Evolutionary conservation across 179 eudicot species (phyloP).

Genomic region (Drosera spatulata): DNA sequence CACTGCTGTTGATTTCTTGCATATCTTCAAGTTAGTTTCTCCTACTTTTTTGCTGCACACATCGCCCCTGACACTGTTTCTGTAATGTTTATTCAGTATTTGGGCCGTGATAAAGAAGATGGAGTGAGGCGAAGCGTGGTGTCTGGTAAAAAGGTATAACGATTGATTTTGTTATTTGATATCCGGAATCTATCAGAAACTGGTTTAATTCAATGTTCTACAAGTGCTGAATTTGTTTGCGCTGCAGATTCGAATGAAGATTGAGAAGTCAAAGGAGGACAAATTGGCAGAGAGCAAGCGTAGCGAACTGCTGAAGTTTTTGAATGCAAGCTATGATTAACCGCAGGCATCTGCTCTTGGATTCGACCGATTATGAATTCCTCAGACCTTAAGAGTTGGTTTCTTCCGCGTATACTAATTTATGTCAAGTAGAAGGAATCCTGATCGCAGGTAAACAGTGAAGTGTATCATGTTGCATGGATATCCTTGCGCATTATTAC

Average conservation of each 20-base stretch:
- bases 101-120: slow-evolving; percentile 72
- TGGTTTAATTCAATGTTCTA: background rate
- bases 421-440: too few relatives aligned
- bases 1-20: background rate
- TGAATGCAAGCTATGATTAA: slow-evolving; percentile 86
- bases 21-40: background rate
- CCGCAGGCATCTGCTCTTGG: background rate
- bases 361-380: background rate
- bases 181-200: background rate
- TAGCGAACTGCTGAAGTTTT: slow-evolving; percentile 67
- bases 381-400: too few relatives aligned
- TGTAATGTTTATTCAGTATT: slow-evolving; percentile 33
- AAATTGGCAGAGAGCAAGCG: slow-evolving; percentile 67
- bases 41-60: background rate
- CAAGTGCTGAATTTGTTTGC: background rate
- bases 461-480: too few relatives aligned
- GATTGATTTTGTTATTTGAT: background rate
- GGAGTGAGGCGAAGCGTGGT: slow-evolving; percentile 86
- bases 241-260: slow-evolving; percentile 28
- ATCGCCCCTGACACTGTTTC: background rate
- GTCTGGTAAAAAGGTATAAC: slow-evolving; percentile 80
- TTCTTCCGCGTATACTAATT: too few relatives aligned
- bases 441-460: too few relatives aligned
- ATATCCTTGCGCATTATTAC: too few relatives aligned
- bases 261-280: too few relatives aligned